Base-by-base conservation (phyloP, 2,329 filamentous ascomycete genomes). In the Penicillium nordicum region DNA sequence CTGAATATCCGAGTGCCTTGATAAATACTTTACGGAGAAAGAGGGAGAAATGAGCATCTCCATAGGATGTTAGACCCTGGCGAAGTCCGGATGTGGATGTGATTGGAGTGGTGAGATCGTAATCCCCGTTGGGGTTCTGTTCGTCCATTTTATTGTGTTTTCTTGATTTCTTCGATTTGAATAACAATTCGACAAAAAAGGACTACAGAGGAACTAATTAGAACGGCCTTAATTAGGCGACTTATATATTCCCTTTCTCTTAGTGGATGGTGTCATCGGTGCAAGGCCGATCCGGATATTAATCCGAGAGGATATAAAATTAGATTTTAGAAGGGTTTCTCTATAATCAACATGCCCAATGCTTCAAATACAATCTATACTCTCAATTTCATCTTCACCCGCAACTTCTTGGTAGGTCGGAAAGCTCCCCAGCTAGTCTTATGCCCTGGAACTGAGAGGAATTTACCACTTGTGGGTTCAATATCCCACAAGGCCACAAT, bases 21-120 rank as follows among this genome's bases (percentile, higher is more conserved):
- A 90, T 90, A 71, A 90, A 90, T 25, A 86, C 87, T 66, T 90
- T 90, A 34, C 88, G 82, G 0, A 90, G 79, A 66, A 90, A 90
- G 2, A 90, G 79, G 0, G 86, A 88, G 75, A 91, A 91, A 72
- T 90, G 88, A 7, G 86, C 78, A 63, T 91, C 88, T 43, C 88
- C 88, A 63, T 90, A 90, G 0, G 83, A 84, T 3, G 87, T 81
- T 1, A 90, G 79, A 1, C 84, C 84, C 63, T 85, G 84, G 8
- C 85, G 81, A 30, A 90, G 76, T 7, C 87, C 87, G 0, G 76
- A 70, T 32, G 73, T 71, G 40, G 78, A 74, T 25, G 73, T 65
- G 51, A 88, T 81, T 1, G 84, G 80, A 1, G 69, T 76, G 18
- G 76, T 75, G 16, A 88, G 80, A 65, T 88, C 77, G 65, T 88